Evolutionary conservation across 768 basidiomycete species (phyloP).

Genomic region (Coprinopsis sp.): DNA sequence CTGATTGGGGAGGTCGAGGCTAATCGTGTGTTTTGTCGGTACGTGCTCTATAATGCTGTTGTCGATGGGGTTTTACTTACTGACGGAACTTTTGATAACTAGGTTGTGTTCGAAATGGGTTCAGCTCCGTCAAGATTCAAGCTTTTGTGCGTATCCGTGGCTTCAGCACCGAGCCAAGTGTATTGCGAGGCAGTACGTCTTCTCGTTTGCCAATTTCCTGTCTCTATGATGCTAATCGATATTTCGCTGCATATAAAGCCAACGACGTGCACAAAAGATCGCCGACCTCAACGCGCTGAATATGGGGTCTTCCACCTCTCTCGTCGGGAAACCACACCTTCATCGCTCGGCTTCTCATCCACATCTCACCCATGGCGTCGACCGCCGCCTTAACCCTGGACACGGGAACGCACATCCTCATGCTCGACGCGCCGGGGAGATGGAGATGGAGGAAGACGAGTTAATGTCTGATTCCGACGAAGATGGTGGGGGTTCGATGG

Average conservation of each 20-base stretch:
- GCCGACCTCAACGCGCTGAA: constrained; percentile 48
- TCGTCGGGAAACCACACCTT: no score
- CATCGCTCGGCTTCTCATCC: no score
- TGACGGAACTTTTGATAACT: constrained; percentile 65
- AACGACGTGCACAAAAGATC: constrained; percentile 52
- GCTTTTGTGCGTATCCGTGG: constrained; percentile 82
- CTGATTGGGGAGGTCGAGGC: constrained; percentile 69
- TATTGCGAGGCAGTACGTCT: constrained; percentile 60
- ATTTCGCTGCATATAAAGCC: constrained; percentile 29
- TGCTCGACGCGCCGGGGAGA: no score
- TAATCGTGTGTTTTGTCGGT: no score
- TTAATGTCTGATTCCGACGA: constrained; percentile 19
- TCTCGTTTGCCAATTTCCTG: not conserved
- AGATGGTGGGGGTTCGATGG: no score
- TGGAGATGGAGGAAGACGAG: constrained; percentile 22
- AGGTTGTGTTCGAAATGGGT: constrained; percentile 78
- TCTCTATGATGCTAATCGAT: not conserved
- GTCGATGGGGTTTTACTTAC: no score
- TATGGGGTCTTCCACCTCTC: no score
- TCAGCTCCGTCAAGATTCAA: constrained; percentile 71
- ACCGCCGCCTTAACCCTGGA: no score
- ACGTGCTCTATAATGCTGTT: no score
- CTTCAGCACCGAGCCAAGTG: constrained; percentile 74
- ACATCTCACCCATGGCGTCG: no score
- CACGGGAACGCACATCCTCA: no score